Percentiles rank a stretch among this genome's conserved stretches.
Conservation (phyloP, 495 filamentous ascomycete species). For the Astrocystis sublimbata region DNA sequence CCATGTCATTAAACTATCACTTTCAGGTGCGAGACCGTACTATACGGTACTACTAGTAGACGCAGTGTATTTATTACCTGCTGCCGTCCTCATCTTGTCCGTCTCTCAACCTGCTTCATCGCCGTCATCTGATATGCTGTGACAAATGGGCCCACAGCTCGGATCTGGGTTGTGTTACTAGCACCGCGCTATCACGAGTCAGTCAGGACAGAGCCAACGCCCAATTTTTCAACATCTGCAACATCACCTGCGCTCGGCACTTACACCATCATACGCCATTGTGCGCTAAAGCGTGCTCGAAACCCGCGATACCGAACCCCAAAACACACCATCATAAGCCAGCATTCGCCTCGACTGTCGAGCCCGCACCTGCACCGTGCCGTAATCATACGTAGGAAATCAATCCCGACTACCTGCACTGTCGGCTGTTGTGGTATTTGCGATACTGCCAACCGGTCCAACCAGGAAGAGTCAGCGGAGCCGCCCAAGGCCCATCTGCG, state of each 20-base stretch:
- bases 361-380: too few relatives aligned
- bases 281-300: too few relatives aligned
- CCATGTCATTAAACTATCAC: too few relatives aligned
- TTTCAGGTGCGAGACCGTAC: too few relatives aligned
- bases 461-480: constrained; percentile 1
- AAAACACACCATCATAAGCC: background rate
- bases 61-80: background rate
- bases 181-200: constrained; percentile 9
- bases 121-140: background rate
- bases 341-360: background rate
- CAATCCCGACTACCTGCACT: background rate
- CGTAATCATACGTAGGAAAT: too few relatives aligned
- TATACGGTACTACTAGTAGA: too few relatives aligned
- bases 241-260: background rate
- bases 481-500: constrained; percentile 1
- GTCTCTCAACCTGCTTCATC: background rate
- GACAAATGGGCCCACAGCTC: background rate
- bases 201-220: background rate
- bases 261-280: background rate
- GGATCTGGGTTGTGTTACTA: background rate
- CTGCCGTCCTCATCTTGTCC: background rate
- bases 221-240: background rate
- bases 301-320: too few relatives aligned
- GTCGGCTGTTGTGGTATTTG: background rate
- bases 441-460: constrained; percentile 6